phyloP scores from a whole-genome alignment of 352 stramenopile genomes.

The Phytophthora constricta region DNA sequence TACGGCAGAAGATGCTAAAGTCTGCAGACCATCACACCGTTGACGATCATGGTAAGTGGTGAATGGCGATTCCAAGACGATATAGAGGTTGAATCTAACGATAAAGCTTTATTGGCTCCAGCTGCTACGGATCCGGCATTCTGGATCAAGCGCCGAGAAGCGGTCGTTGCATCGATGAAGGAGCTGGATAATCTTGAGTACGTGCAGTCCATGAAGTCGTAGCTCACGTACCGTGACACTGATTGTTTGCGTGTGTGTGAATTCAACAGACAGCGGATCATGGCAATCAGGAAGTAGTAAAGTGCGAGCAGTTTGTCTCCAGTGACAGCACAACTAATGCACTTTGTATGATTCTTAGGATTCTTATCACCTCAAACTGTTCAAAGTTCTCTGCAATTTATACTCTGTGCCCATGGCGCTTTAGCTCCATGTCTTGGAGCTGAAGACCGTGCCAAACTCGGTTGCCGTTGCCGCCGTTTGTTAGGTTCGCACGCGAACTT shows the following conservation, averaged over 20 bases:
- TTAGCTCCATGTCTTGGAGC: too few species aligned
- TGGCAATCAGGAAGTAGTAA: slow-evolving; percentile 21
- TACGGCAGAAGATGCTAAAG: slow-evolving; percentile 12
- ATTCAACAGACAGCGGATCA: slow-evolving; percentile 29
- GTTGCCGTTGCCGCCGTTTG: too few species aligned
- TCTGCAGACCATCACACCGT: slow-evolving; percentile 4
- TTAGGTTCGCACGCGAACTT: slow-evolving; percentile 4
- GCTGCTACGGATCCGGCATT: slow-evolving; percentile 39
- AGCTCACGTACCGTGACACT: too few species aligned
- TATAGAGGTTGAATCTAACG: too few species aligned
- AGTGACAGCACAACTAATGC: too few species aligned
- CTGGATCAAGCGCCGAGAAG: slow-evolving; percentile 46
- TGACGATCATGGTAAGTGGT: slow-evolving; percentile 22
- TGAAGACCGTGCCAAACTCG: too few species aligned
- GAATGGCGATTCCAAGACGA: background rate
- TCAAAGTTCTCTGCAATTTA: too few species aligned
- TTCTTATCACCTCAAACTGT: too few species aligned
- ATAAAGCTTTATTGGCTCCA: too few species aligned
- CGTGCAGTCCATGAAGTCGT: too few species aligned
- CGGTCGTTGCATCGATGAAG: slow-evolving; percentile 38
- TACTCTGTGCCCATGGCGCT: background rate
- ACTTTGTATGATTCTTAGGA: too few species aligned
- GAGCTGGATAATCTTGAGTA: slow-evolving; percentile 49
- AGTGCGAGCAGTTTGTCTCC: background rate
- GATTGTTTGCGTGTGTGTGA: background rate